Percentiles rank a stretch among this genome's conserved stretches.
Conservation (phyloP, 768 basidiomycete genomes). For the Grammothele lineata region DNA sequence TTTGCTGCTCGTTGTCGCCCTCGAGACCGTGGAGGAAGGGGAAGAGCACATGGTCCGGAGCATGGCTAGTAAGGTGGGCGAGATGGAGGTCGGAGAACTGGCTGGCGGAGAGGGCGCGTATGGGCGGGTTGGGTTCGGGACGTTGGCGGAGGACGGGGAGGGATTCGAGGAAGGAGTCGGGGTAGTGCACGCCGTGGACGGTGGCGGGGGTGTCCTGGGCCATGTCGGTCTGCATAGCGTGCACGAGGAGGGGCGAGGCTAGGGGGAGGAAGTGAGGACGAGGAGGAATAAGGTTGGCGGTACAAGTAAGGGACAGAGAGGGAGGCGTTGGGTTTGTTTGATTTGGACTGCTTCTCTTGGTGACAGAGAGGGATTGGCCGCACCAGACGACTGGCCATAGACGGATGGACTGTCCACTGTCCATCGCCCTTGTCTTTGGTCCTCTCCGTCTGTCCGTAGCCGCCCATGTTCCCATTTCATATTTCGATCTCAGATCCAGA, state of each 20-base stretch:
- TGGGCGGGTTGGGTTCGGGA: constrained; percentile 34
- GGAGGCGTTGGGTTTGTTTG: constrained; percentile 9
- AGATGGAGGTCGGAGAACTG: constrained; percentile 62
- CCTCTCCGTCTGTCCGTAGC: background rate
- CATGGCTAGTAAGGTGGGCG: constrained; percentile 61
- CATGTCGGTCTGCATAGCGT: constrained; percentile 6
- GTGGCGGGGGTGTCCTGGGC: background rate
- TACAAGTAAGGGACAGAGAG: constrained; percentile 7
- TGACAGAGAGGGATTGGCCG: constrained; percentile 7
- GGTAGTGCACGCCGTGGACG: constrained; percentile 19
- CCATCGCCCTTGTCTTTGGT: constrained; percentile 1
- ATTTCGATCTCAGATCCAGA: constrained; percentile 14
- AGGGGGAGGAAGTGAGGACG: constrained; percentile 1
- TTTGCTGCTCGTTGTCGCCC: constrained; percentile 74
- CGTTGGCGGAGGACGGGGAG: constrained; percentile 27
- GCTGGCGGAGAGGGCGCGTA: constrained; percentile 37
- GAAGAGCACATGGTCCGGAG: constrained; percentile 79
- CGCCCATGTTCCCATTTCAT: constrained; percentile 13
- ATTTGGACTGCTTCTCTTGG: background rate
- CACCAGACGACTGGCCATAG: background rate
- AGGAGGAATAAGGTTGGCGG: constrained; percentile 8
- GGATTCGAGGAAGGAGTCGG: constrained; percentile 17
- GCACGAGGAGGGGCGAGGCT: background rate
- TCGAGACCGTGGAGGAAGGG: constrained; percentile 89
- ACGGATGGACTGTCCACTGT: background rate